Evolutionary conservation across 352 stramenopile genomes (phyloP).

Genomic region (Pythium insidiosum): DNA sequence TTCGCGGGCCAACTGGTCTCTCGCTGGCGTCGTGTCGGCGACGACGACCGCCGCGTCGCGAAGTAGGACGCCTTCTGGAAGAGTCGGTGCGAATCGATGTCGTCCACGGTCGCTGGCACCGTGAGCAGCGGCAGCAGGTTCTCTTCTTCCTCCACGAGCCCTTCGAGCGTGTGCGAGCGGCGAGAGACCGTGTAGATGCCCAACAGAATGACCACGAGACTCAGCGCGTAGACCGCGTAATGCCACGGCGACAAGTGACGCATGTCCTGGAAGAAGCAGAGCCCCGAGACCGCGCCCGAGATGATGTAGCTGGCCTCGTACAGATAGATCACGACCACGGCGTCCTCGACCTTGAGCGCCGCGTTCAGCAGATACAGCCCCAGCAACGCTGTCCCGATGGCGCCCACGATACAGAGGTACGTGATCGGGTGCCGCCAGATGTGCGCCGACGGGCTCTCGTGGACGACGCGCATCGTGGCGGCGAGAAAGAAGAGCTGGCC

Average conservation of each 20-base stretch:
- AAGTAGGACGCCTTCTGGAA: slow-evolving; percentile 52
- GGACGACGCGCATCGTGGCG: slow-evolving; percentile 49
- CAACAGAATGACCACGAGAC: slow-evolving; percentile 56
- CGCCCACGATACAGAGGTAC: slow-evolving; percentile 57
- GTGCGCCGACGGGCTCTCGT: slow-evolving; percentile 34
- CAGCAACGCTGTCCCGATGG: slow-evolving; percentile 49
- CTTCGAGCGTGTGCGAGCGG: slow-evolving; percentile 19
- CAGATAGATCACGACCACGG: slow-evolving; percentile 75
- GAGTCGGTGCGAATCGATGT: slow-evolving; percentile 34
- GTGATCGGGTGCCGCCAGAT: slow-evolving; percentile 54
- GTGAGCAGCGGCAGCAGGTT: slow-evolving; percentile 44
- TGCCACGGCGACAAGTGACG: slow-evolving; percentile 48
- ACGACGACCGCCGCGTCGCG: slow-evolving; percentile 22
- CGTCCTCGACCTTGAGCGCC: slow-evolving; percentile 74
- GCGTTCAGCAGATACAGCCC: slow-evolving; percentile 72
- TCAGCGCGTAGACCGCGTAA: slow-evolving; percentile 68
- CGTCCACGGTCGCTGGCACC: slow-evolving; percentile 27
- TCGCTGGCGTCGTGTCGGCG: slow-evolving; percentile 14
- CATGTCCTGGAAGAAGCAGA: slow-evolving; percentile 83
- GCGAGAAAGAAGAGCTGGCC: slow-evolving; percentile 77
- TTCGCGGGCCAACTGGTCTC: slow-evolving; percentile 3
- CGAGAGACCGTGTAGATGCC: slow-evolving; percentile 69
- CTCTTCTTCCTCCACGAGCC: slow-evolving; percentile 39
- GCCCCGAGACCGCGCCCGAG: slow-evolving; percentile 54
- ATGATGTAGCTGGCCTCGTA: slow-evolving; percentile 82